Evolutionary conservation across 2,329 filamentous ascomycete genomes (phyloP), one percentile per base, ranked within the genome.

Genomic region (Rutstroemia sp.): DNA sequence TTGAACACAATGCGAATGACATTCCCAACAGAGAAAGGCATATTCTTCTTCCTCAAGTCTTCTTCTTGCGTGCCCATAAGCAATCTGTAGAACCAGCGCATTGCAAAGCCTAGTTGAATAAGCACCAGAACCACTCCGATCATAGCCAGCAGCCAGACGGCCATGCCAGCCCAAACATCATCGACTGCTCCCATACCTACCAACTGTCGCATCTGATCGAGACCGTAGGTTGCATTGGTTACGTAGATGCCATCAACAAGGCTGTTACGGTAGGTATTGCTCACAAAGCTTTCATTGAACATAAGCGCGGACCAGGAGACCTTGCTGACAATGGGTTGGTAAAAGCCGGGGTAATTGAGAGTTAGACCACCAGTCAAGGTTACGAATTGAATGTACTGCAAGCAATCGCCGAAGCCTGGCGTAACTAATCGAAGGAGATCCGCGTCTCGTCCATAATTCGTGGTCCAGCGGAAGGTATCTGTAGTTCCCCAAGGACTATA

Each of bases 381-480:
- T 54, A 94, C 79, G 65, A 96, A 99, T 69, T 99, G 94, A 18
- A 99, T 88, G 70, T 99, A 97, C 72, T 97, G 92, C 55, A 99
- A 78, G 67, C 94, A 99, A 69, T 99, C 94, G 6, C 90, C 91
- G 69, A 99, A 97, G 0, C 94, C 94, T 5, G 94, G 94, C 0
- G 94, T 99, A 37, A 99, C 90, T 49, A 99, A 78, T 55, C 94
- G 85, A 54, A 99, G 77, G 62, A 96, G 77, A 73, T 99, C 94
- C 59, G 90, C 88, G 65, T 99, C 94, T 64, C 92, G 85, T 38
- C 94, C 94, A 70, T 95, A 97, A 70, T 99, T 99, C 68, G 90
- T 95, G n/a, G 90, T 91, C 91, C 92, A 99, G 63, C 89, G 86
- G 70, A 97, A 97, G 19, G 92, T 79, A 69, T 99, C 88, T 7